Percentiles rank a stretch among this genome's conserved stretches.
These are phyloP conservation scores for Bathelium albidoporum DNA, from an alignment of 495 filamentous ascomycete genomes.

Conservation along the genomic window DNA sequence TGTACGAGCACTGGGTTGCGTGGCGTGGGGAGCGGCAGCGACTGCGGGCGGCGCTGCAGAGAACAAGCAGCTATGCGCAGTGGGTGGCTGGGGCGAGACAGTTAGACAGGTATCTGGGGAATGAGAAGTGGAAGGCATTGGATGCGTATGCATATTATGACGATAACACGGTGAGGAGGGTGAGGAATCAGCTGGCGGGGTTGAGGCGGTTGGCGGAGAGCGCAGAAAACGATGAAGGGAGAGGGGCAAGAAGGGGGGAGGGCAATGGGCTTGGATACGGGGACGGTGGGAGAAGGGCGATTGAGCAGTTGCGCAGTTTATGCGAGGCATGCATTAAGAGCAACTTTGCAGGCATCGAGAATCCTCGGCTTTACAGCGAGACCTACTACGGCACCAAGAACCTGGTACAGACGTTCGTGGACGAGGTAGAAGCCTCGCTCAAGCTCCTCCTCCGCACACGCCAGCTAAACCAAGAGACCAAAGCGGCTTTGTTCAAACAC, in stretches of 20 bases:
- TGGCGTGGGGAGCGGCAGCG: constrained; percentile 65
- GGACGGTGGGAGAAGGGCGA: constrained; percentile 35
- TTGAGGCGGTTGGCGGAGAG: constrained; percentile 47
- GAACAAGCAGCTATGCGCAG: constrained; percentile 62
- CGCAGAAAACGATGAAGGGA: constrained; percentile 35
- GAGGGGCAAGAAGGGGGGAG: constrained; percentile 15
- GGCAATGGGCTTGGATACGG: constrained; percentile 6
- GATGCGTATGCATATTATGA: constrained; percentile 97
- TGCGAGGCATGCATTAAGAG: constrained; percentile 91
- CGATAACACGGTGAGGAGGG: constrained; percentile 63
- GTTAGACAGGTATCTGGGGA: constrained; percentile 74
- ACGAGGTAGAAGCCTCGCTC: constrained; percentile 59
- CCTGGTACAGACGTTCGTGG: constrained; percentile 76
- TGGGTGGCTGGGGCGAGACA: constrained; percentile 70
- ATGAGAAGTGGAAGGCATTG: constrained; percentile 71
- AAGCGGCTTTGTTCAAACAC: constrained; percentile 76
- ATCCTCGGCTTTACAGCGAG: constrained; percentile 84
- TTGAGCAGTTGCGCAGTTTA: constrained; percentile 63
- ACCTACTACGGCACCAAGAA: constrained; percentile 95
- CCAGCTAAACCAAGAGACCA: constrained; percentile 58
- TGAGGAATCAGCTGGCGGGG: constrained; percentile 60
- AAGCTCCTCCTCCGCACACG: constrained; percentile 55
- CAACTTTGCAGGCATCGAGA: constrained; percentile 94
- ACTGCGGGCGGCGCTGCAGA: constrained; percentile 58
- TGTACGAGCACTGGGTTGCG: constrained; percentile 70